These are phyloP conservation scores for Parathielavia appendiculata DNA, from an alignment of 495 filamentous ascomycete species.

Conservation along the genomic window DNA sequence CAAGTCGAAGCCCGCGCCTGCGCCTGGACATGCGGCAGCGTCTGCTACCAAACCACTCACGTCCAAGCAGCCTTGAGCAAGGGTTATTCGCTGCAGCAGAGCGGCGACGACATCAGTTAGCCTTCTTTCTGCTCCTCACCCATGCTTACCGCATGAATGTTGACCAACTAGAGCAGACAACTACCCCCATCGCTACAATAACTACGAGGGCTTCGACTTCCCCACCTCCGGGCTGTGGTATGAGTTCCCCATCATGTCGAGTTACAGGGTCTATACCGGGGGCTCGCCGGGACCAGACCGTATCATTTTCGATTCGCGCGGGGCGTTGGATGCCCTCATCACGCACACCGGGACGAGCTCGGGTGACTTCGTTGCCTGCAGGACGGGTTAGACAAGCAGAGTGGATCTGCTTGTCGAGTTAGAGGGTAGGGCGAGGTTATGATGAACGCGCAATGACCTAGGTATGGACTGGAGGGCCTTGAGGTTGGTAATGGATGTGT, in stretches of 20 bases:
- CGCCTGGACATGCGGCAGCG: slow-evolving; percentile 34
- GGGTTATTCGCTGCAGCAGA: slow-evolving; percentile 46
- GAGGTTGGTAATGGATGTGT: no score
- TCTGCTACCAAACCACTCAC: slow-evolving; percentile 36
- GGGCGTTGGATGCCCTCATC: slow-evolving; percentile 54
- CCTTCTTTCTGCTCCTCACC: not conserved
- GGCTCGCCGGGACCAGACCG: slow-evolving; percentile 66
- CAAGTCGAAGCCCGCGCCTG: slow-evolving; percentile 28
- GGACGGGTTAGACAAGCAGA: not conserved
- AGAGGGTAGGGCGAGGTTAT: not conserved
- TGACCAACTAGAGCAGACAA: slow-evolving; percentile 27
- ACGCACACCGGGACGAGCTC: slow-evolving; percentile 66
- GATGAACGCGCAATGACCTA: not conserved
- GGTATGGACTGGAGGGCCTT: no score
- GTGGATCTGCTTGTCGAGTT: not conserved
- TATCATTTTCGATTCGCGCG: slow-evolving; percentile 57
- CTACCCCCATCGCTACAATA: slow-evolving; percentile 69
- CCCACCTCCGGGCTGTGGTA: slow-evolving; percentile 53
- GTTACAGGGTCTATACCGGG: slow-evolving; percentile 51
- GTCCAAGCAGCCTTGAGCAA: slow-evolving; percentile 47
- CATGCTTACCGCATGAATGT: not conserved
- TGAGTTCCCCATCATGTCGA: slow-evolving; percentile 64
- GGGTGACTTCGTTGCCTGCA: slow-evolving; percentile 59
- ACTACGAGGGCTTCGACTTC: slow-evolving; percentile 71
- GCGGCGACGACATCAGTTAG: slow-evolving; percentile 45